Base-by-base conservation (phyloP, 179 eudicot genomes). In the Silene coronaria region DNA sequence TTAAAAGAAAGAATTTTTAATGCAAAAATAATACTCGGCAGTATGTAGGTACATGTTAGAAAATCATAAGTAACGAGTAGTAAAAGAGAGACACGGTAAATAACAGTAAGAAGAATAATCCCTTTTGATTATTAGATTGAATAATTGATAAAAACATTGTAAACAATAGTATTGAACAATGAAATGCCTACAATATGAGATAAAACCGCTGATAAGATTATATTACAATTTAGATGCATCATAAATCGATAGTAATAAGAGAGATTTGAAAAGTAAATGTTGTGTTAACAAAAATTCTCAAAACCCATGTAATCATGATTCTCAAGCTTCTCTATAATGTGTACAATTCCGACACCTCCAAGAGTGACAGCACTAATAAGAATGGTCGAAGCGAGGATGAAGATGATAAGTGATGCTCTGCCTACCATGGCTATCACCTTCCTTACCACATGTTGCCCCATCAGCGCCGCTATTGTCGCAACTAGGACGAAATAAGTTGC, bases 331-430 rank as follows among this genome's bases (percentile, higher is more conserved):
- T 78, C 80, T 5, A 88, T 45, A 81, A 85, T 87, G 74, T 85
- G 69, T 70, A 55, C 82, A 68, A 88, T 76, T 62, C 91, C 91
- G 23, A 88, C 91, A 27, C 90, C 90, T 70, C 91, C 89, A 73
- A 86, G 80, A 36, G 78, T 70, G 71, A 89, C 76, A 38, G 93
- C 91, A 73, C 93, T 89, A 36, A 86, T 74, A 26, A 89, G 81
- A 80, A 89, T 89, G 4, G 91, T 89, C 26, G 80, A 42, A 16
- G 91, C 83, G 26, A 89, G 87, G 73, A 89, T 85, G 73, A 89
- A 89, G 75, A 89, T 85, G 81, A 89, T 89, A 13, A 89, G 77
- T 8, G 93, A 89, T 26, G 91, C 87, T 79, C 93, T 80, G 71
- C 93, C 93, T 60, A 89, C 30, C 14, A 89, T 24, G 12, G 73